Evolutionary conservation across 2,329 filamentous ascomycete species (phyloP).

Genomic region (Cercospora brassicicola): DNA sequence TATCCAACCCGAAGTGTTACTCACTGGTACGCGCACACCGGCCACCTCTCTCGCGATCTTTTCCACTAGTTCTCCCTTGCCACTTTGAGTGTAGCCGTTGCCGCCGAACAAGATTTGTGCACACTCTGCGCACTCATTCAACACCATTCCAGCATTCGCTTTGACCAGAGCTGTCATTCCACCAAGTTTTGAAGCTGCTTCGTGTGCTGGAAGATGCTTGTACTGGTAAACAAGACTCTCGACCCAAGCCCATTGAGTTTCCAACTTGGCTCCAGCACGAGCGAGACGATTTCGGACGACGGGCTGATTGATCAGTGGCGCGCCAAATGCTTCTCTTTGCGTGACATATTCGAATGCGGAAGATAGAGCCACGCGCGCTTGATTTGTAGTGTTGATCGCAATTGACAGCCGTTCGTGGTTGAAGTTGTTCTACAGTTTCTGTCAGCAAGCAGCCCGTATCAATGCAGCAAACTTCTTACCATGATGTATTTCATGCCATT

Average conservation of each 20-base stretch:
- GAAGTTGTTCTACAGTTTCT: conserved; percentile 44
- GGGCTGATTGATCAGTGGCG: conserved; percentile 68
- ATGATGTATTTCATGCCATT: conserved; percentile 66
- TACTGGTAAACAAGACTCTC: conserved; percentile 69
- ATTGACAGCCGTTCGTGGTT: conserved; percentile 57
- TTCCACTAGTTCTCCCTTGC: conserved; percentile 68
- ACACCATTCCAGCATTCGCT: conserved; percentile 67
- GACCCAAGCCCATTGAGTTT: conserved; percentile 69
- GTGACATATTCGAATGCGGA: conserved; percentile 62
- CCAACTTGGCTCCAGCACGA: conserved; percentile 65
- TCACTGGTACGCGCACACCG: conserved; percentile 46
- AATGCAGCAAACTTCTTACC: not conserved
- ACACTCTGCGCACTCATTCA: conserved; percentile 67
- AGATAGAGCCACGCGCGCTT: conserved; percentile 59
- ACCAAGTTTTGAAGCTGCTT: conserved; percentile 62
- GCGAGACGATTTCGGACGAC: conserved; percentile 71
- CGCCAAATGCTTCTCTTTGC: conserved; percentile 66
- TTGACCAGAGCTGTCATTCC: conserved; percentile 72
- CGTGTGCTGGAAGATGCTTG: conserved; percentile 57
- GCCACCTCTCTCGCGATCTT: conserved; percentile 49
- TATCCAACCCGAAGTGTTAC: conserved; percentile 32
- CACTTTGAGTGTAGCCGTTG: conserved; percentile 67
- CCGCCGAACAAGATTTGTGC: conserved; percentile 69
- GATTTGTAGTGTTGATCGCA: conserved; percentile 61
- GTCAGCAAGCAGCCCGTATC: not conserved